These are phyloP conservation scores for Candida arabinofermentans DNA, from an alignment of 805 yeast genomes.

Conservation along the genomic window DNA sequence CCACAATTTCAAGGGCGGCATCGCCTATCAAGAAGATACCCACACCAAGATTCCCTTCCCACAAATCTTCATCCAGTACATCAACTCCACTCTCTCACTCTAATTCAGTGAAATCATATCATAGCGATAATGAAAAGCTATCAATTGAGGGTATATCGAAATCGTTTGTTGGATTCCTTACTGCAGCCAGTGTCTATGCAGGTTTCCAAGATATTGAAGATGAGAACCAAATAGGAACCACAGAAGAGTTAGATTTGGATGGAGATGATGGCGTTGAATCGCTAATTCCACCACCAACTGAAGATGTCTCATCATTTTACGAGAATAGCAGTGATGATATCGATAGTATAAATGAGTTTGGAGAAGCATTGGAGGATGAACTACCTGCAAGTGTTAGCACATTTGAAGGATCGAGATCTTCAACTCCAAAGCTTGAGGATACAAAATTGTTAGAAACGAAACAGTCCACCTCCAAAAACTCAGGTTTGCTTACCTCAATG, in stretches of 20 bases:
- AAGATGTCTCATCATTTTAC: neutral
- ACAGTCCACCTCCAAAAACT: too few species aligned
- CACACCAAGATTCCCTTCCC: conserved; percentile 6
- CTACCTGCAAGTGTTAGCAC: neutral
- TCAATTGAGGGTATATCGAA: conserved; percentile 40
- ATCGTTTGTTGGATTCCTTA: conserved; percentile 50
- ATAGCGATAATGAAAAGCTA: conserved; percentile 10
- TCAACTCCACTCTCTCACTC: conserved; percentile 1
- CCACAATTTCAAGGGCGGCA: conserved; percentile 17
- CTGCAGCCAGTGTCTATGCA: conserved; percentile 54
- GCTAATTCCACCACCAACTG: neutral
- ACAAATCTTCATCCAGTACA: conserved; percentile 7
- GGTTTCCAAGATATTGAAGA: conserved; percentile 33
- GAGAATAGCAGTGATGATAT: neutral
- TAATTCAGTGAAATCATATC: neutral
- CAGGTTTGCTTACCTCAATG: neutral
- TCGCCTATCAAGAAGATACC: conserved; percentile 14
- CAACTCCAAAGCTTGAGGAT: neutral
- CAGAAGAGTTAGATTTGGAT: conserved; percentile 16
- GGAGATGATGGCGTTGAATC: neutral
- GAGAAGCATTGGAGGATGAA: neutral
- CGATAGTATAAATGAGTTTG: neutral
- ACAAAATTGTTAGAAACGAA: too few species aligned
- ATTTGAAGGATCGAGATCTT: conserved; percentile 2
- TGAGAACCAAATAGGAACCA: conserved; percentile 27